phyloP scores from a whole-genome alignment of 441 rosid species.

The Adansonia grandidieri region DNA sequence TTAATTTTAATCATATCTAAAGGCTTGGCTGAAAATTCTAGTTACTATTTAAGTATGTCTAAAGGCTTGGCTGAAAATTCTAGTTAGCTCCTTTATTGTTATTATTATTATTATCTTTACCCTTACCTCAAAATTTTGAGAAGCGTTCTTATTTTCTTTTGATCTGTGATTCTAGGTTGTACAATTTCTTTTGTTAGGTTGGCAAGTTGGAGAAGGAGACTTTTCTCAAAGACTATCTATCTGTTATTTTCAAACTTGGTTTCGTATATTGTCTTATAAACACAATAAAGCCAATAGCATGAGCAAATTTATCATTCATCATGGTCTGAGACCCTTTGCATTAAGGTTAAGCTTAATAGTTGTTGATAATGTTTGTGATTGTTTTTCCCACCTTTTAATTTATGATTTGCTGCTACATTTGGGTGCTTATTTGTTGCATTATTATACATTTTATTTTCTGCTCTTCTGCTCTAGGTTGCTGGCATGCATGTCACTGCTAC shows the following conservation, averaged over 20 bases:
- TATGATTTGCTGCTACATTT: neutral
- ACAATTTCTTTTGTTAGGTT: neutral
- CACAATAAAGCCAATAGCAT: neutral
- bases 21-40: too few relatives aligned
- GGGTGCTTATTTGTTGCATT: neutral
- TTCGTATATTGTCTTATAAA: neutral
- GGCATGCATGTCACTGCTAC: neutral
- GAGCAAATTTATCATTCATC: neutral
- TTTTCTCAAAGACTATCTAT: neutral
- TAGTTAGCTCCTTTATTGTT: neutral
- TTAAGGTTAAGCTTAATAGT: neutral
- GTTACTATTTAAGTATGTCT: neutral
- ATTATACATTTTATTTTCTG: neutral
- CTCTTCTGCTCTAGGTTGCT: neutral
- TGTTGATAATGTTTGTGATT: neutral
- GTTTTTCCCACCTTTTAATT: neutral
- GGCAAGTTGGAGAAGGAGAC: neutral
- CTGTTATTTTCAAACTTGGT: neutral
- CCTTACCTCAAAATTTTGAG: neutral
- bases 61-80: constrained; percentile 1
- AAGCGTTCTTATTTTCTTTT: neutral
- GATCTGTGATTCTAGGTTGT: neutral
- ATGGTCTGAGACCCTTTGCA: neutral
- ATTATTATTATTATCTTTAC: neutral
- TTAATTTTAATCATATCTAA: neutral